These are phyloP conservation scores for Amanita jacksonii DNA, from an alignment of 768 basidiomycete genomes.

Conservation along the genomic window DNA sequence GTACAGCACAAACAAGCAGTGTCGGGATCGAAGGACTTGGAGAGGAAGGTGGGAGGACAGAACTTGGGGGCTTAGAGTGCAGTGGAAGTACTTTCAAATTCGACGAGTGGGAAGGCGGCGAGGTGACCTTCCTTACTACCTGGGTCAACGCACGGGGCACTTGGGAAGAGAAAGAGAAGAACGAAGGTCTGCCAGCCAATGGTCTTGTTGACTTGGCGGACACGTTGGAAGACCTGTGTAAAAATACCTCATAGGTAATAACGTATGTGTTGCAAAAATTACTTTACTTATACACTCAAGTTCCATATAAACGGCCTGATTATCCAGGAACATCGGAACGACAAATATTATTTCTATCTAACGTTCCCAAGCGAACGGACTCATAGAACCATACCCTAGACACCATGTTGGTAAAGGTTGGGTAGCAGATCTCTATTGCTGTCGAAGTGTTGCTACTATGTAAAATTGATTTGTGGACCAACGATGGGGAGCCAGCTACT, in stretches of 20 bases:
- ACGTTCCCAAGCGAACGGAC: too few species aligned
- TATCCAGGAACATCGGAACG: too few species aligned
- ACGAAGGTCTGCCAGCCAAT: slow-evolving; percentile 14
- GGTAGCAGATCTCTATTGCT: too few species aligned
- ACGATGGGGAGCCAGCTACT: not conserved
- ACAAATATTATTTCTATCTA: too few species aligned
- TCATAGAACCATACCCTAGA: too few species aligned
- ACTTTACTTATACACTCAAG: too few species aligned
- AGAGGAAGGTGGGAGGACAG: slow-evolving; percentile 51
- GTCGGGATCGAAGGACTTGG: slow-evolving; percentile 69
- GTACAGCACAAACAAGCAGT: slow-evolving; percentile 50
- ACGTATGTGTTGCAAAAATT: too few species aligned
- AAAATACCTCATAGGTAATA: not conserved
- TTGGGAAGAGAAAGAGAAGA: slow-evolving; percentile 26
- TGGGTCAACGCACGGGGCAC: slow-evolving; percentile 27
- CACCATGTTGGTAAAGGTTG: too few species aligned
- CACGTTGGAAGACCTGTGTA: slow-evolving; percentile 35
- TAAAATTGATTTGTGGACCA: too few species aligned
- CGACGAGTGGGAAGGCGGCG: slow-evolving; percentile 77
- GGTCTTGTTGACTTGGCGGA: slow-evolving; percentile 35
- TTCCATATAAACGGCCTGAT: too few species aligned
- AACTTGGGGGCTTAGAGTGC: slow-evolving; percentile 71
- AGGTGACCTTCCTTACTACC: slow-evolving; percentile 57
- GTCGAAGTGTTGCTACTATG: too few species aligned
- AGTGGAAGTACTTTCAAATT: slow-evolving; percentile 58